Base-by-base conservation (phyloP, 1,284 basidiomycete species). In the Ganoderma lucidum region DNA sequence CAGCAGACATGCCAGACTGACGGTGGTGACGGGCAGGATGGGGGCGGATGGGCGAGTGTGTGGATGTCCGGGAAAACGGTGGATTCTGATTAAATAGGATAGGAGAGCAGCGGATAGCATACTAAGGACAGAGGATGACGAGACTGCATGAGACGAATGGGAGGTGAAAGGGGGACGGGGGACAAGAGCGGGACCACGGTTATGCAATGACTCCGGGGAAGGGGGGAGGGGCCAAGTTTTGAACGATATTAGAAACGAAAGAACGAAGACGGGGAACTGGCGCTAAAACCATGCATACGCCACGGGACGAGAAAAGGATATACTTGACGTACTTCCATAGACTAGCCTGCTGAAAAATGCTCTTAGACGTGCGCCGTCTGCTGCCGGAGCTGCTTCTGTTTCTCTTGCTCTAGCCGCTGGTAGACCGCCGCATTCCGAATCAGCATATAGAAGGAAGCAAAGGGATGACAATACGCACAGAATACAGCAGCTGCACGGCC, bases 401-500 rank as follows among this genome's bases (percentile, higher is more conserved):
- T 94, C 81, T 96, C 95, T 81, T 93, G 91, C 80, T 96, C 95
- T 78, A 96, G 83, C 65, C 95, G 90, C 92, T 96, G 55, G n/a
- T 19, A 15, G 9, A 17, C 23, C 35, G 15, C 37, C 30, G 19
- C 14, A 10, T 37, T 15, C n/a, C 9, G 3, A 53, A 41, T 70
- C 51, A 71, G 56, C 64, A 41, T 45, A 14, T 2, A 39, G n/a
- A 51, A 30, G 32, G 64, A 23, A 0, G 35, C 6, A 53, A 8
- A 37, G 6, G 35, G 8, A 44, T 9, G 51, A 48, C 23, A 14
- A 30, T 28, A 87, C 93, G 70, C 79, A 95, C 93, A 78, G 95
- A 92, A 81, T 98, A 98, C 76, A 99, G 84, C 75, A 99, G 81
- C 75, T 95, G 92, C 37, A 99, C 96, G 3, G 98, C 98, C 88